Base-by-base conservation (phyloP, 2,329 filamentous ascomycete genomes). In the Aureobasidium leucospermi region DNA sequence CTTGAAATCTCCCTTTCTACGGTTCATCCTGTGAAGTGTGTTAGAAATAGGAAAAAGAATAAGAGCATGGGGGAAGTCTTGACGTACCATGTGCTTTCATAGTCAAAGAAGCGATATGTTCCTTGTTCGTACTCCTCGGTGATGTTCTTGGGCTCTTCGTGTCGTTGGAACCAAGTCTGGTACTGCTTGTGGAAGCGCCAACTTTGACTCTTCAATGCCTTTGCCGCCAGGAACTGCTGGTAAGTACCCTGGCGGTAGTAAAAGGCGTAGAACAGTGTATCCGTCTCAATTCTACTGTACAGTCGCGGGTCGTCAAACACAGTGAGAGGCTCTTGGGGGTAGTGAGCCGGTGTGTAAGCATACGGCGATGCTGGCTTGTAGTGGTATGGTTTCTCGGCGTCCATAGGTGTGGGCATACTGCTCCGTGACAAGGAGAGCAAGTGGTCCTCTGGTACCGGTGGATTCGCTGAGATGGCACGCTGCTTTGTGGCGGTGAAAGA, bases 161-260 rank as follows among this genome's bases (percentile, higher is more conserved):
- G 94, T 55, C 94, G 84, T 75, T 99, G 94, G 70, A 99, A 99
- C 94, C 94, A 99, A 1, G 94, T 99, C 74, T 96, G 94, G 71
- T 99, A 99, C 74, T 97, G 94, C 79, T 99, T 99, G 77, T 99
- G 94, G 73, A 99, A 99, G 60, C 94, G 84, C 94, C 94, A 99
- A 74, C 92, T 96, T 75, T 99, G 94, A 65, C 93, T 89, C 77
- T 99, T 99, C 56, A 99, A 78, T n/a, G 94, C 90, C 75, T 96
- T 96, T 13, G 94, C 94, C 1, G 94, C 91, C 61, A 97, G 81
- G 70, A 92, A 96, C 72, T 99, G 94, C 73, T 97, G 92, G 67
- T 96, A 92, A 1, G 91, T 92, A 29, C 91, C 91, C 74, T 99
- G 94, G 67, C 93, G 90, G 79, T 99, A 99, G 79, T 99, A 99